Evolutionary conservation across 176 grass and related monocot species (phyloP).

Genomic region (Pontederia paniculata): DNA sequence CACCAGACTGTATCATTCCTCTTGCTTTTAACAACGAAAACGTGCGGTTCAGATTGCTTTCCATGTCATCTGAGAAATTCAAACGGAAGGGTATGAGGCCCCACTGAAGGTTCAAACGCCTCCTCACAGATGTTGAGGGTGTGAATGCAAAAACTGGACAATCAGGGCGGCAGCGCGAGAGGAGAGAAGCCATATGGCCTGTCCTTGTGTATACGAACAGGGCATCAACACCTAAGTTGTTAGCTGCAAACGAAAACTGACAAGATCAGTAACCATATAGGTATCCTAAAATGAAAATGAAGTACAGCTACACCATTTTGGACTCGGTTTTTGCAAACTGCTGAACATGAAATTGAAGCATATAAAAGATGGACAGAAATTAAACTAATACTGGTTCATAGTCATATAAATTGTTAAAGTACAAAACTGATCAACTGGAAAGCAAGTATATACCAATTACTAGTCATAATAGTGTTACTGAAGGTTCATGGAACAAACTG

Average conservation of each 20-base stretch:
- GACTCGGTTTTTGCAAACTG: neutral
- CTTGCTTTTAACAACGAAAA: conserved; percentile 89
- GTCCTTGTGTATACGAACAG: conserved; percentile 76
- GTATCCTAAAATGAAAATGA: neutral
- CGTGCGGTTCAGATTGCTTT: conserved; percentile 90
- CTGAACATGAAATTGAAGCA: neutral
- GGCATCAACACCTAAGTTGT: conserved; percentile 81
- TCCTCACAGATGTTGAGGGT: conserved; percentile 45
- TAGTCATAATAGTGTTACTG: no score
- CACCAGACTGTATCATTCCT: conserved; percentile 83
- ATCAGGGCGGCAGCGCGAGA: conserved; percentile 78
- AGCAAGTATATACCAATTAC: no score
- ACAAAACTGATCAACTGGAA: no score
- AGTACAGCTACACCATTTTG: neutral
- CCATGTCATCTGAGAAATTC: conserved; percentile 70
- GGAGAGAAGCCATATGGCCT: conserved; percentile 82
- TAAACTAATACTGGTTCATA: no score
- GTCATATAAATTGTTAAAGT: no score
- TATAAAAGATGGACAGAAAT: no score
- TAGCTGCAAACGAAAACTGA: conserved; percentile 38
- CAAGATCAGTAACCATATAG: conserved; percentile 4
- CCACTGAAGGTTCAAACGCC: conserved; percentile 85
- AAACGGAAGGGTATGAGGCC: conserved; percentile 86
- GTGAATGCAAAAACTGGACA: conserved; percentile 96
- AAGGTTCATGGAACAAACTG: no score